Conservation (phyloP, 2,329 filamentous ascomycete genomes). For the Westerdykella aurantiaca region DNA sequence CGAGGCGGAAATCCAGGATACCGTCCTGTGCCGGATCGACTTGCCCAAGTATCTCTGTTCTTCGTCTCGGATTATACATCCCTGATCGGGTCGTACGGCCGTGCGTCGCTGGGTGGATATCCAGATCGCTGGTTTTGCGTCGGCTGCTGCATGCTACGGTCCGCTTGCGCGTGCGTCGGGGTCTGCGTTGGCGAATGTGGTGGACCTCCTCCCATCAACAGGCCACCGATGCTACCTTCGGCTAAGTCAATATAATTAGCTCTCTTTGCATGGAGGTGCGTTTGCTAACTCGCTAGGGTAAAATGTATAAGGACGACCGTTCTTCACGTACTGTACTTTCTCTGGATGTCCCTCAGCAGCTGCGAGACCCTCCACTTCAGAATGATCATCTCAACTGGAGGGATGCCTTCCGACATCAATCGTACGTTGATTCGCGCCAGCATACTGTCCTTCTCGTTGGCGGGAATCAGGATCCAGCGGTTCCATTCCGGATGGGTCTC, state of each 20-base stretch:
- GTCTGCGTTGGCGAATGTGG: conserved; percentile 25
- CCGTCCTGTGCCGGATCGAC: no score
- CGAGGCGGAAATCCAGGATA: no score
- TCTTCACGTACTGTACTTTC: conserved; percentile 33
- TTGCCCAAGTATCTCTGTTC: no score
- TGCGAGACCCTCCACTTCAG: conserved; percentile 36
- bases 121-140: conserved; percentile 28
- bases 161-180: conserved; percentile 23
- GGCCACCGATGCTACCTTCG: conserved; percentile 24
- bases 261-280: conserved; percentile 16
- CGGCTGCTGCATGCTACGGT: conserved; percentile 23
- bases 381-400: conserved; percentile 34
- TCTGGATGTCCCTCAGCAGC: conserved; percentile 32
- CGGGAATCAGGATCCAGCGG: conserved; percentile 34
- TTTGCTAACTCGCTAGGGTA: conserved; percentile 13
- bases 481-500: conserved; percentile 35
- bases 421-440: conserved; percentile 32
- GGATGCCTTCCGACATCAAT: conserved; percentile 31
- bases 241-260: conserved; percentile 31
- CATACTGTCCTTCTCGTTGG: conserved; percentile 34
- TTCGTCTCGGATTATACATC: conserved; percentile 22
- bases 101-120: conserved; percentile 29
- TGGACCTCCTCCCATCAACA: conserved; percentile 28
- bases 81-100: conserved; percentile 34
- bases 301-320: conserved; percentile 14